Evolutionary conservation across 2,329 filamentous ascomycete species (phyloP).

Genomic region (Colletotrichum siamense): DNA sequence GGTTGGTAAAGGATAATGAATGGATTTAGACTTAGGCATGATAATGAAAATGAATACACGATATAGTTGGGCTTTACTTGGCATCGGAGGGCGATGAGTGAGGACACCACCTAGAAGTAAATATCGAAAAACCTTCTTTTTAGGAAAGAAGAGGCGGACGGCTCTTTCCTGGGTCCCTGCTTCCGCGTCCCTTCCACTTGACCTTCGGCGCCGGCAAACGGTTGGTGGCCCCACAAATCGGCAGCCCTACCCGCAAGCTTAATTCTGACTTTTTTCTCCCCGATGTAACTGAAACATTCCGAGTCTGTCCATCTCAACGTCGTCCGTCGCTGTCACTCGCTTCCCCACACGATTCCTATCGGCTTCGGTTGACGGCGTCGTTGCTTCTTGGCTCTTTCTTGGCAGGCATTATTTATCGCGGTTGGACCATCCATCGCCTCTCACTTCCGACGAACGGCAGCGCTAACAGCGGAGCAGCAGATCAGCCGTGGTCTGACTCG

Average conservation of each 20-base stretch:
- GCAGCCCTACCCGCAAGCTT: slow-evolving; percentile 20
- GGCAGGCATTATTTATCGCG: background rate
- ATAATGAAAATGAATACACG: background rate
- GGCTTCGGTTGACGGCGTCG: background rate
- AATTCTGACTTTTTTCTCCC: slow-evolving; percentile 5
- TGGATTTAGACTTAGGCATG: background rate
- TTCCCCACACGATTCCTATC: background rate
- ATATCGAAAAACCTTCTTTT: background rate
- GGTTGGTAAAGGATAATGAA: background rate
- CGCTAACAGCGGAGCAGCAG: background rate
- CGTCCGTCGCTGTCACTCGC: background rate
- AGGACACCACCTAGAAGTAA: background rate
- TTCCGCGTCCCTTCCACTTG: background rate
- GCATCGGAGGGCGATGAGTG: background rate
- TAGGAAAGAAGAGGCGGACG: background rate
- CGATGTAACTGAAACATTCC: background rate
- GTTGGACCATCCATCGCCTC: background rate
- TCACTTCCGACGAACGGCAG: background rate
- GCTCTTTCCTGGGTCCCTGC: background rate
- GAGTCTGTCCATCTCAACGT: background rate
- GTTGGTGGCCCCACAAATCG: background rate
- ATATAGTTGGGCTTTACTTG: background rate
- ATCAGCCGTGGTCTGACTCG: background rate
- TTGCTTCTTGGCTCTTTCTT: background rate
- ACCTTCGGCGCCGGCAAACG: background rate